These are phyloP conservation scores for Chlamydomonas sphaeroides DNA, from an alignment of 139 green algal genomes.

Conservation along the genomic window DNA sequence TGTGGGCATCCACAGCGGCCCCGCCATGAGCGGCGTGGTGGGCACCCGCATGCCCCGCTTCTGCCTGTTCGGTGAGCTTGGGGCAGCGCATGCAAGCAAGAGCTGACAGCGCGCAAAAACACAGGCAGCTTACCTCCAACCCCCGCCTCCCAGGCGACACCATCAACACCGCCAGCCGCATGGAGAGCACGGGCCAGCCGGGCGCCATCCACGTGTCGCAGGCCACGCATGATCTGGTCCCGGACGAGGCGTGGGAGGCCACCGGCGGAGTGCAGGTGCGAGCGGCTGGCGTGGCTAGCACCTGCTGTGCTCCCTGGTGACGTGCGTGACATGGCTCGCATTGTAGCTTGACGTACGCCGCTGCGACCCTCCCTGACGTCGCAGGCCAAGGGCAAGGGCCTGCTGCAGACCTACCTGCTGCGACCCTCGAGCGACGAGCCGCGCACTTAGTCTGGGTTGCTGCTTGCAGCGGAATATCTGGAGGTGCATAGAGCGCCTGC, in stretches of 20 bases:
- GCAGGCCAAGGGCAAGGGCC: slow-evolving; percentile 38
- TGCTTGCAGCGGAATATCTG: too few species aligned
- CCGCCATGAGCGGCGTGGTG: slow-evolving; percentile 38
- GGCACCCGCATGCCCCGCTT: slow-evolving; percentile 41
- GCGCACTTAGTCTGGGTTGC: too few species aligned
- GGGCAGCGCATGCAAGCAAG: too few species aligned
- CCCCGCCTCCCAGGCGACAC: too few species aligned
- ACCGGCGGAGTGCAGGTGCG: slow-evolving; percentile 26
- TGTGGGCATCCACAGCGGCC: slow-evolving; percentile 37
- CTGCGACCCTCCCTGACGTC: too few species aligned
- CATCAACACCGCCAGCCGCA: slow-evolving; percentile 39
- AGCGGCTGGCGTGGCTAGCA: too few species aligned
- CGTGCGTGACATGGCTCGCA: too few species aligned
- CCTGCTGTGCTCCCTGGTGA: not conserved
- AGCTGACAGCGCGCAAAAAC: too few species aligned
- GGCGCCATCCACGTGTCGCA: slow-evolving; percentile 37
- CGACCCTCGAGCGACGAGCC: too few species aligned
- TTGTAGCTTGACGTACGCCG: too few species aligned
- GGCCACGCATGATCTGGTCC: slow-evolving; percentile 23
- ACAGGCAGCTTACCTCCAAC: too few species aligned
- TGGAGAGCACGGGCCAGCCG: slow-evolving; percentile 29
- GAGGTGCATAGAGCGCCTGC: too few species aligned
- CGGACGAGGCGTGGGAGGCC: slow-evolving; percentile 26
- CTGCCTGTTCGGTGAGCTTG: slow-evolving; percentile 43
- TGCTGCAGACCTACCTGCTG: slow-evolving; percentile 17